Evolutionary conservation across 148 eudicot species (phyloP), one percentile per base, ranked within the genome.

Genomic region (Cornus suecica): DNA sequence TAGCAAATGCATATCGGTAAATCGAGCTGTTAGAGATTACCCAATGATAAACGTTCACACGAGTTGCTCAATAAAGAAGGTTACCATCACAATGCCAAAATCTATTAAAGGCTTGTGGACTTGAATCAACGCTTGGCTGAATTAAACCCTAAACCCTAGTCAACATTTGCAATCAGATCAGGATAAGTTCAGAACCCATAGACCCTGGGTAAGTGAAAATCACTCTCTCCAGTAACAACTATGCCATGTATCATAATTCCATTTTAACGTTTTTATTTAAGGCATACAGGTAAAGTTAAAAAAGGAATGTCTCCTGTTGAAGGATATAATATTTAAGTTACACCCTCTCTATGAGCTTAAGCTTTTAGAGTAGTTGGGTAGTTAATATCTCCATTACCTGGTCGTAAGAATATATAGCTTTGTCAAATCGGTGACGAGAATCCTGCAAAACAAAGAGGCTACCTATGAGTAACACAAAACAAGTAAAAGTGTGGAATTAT

Each of bases 391-490:
- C 37, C 64, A 73, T 30, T 83, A 94, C 99, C 92, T 94, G 97
- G 82, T 94, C 94, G 84, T 94, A 94, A 67, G 90, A 73, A 74
- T 82, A 41, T 64, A 85, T 79, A 73, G 97, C 84, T 84, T 92
- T 94, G 85, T 94, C 97, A 74, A 94, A 91, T 79, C 91, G 87
- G 68, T 85, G 86, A 56, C 97, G 97, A 65, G 91, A 89, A 31
- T 92, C 99, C 99, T 94, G 94, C 82, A 82, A 34, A 28, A 52
- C 24, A 74, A 77, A 29, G 22, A 64, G 71, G 54, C 66, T 26
- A 63, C 68, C 26, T 51, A 58, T 68, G 45, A 76, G 66, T 48
- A 72, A 60, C 31, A 30, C 32, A 67, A 69, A 37, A 24, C 62
- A 71, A 58, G 31, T 54, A 76, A 26, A 14, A 18, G 45, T 69